Evolutionary conservation across 495 filamentous ascomycete species (phyloP), one percentile per base, ranked within the genome.

Genomic region (Cairneyella variabilis): DNA sequence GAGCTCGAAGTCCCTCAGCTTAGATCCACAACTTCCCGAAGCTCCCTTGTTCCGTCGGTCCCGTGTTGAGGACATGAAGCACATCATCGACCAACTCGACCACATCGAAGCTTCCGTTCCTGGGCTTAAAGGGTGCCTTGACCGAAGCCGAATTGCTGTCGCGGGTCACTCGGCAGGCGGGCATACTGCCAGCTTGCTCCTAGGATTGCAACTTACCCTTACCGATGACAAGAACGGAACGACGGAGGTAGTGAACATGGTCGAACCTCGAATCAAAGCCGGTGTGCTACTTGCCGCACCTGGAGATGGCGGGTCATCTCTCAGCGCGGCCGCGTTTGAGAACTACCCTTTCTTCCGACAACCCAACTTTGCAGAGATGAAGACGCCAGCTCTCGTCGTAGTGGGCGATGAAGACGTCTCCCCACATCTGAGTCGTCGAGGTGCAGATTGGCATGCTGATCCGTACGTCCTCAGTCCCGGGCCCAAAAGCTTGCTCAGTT

Each of bases 141-240:
- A 75, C 45, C 57, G 48, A 32, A 53, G 20, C n/a, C 61, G 66
- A 4, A 56, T 76, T 21, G 72, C 68, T 3, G 65, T 71, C 2
- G 68, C 64, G 4, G 73, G 73, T 1, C 72, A 75, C 53, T 75
- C 71, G 0, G 57, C 69, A 8, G 73, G 73, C 16, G 69, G 62
- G 1, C 62, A 63, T 20, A 70, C 72, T 0, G 68, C 65, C 0
- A 58, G 51, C 27, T 36, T 73, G 50, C 60, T 72, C 0, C 59
- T 76, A 2, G 73, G 73, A 11, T 66, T 68, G 0, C 54, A 41
- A 17, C 68, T 66, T 39, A 68, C 50, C 1, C 63, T 71, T 45
- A 60, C 69, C 1, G 68, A 58, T 32, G 51, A 60, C 23, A 60
- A 64, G 9, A 12, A n/a, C n/a, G n/a, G n/a, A n/a, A n/a, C n/a